These are phyloP conservation scores for Xylaria sp. DNA, from an alignment of 2,329 filamentous ascomycete species.

Conservation along the genomic window DNA sequence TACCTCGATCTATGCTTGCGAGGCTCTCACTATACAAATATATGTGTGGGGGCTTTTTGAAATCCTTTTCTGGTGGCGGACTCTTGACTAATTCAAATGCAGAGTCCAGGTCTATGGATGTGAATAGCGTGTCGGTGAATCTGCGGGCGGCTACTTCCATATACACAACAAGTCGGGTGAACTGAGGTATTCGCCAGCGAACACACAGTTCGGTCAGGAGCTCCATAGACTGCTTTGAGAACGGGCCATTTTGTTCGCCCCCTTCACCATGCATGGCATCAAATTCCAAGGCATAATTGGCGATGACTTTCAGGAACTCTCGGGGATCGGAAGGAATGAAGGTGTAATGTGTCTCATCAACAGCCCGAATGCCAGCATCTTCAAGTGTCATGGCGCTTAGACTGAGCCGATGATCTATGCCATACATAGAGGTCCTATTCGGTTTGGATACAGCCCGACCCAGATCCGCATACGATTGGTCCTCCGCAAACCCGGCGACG, in stretches of 20 bases:
- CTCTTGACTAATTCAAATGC: constrained; percentile 84
- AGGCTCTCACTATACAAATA: constrained; percentile 58
- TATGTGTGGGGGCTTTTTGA: constrained; percentile 66
- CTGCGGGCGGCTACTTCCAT: constrained; percentile 86
- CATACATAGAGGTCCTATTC: constrained; percentile 48
- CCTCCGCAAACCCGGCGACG: constrained; percentile 54
- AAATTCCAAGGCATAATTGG: constrained; percentile 75
- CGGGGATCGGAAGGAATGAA: constrained; percentile 89
- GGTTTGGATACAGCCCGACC: constrained; percentile 57
- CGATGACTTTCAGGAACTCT: constrained; percentile 80
- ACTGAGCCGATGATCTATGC: constrained; percentile 71
- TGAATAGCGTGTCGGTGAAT: constrained; percentile 82
- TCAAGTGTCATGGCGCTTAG: constrained; percentile 69
- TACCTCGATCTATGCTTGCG: constrained; percentile 61
- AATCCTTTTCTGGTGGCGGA: constrained; percentile 60
- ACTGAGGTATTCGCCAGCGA: constrained; percentile 88
- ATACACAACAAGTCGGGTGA: constrained; percentile 78
- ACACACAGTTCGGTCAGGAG: constrained; percentile 83
- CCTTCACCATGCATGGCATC: constrained; percentile 64
- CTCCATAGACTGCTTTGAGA: constrained; percentile 82
- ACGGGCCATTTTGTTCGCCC: constrained; percentile 54
- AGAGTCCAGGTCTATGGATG: constrained; percentile 79
- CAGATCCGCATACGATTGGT: constrained; percentile 60
- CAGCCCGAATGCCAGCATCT: constrained; percentile 56
- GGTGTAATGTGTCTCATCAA: constrained; percentile 75